These are phyloP conservation scores for Penicillium ochrochloron DNA, from an alignment of 495 filamentous ascomycete genomes.

Conservation along the genomic window DNA sequence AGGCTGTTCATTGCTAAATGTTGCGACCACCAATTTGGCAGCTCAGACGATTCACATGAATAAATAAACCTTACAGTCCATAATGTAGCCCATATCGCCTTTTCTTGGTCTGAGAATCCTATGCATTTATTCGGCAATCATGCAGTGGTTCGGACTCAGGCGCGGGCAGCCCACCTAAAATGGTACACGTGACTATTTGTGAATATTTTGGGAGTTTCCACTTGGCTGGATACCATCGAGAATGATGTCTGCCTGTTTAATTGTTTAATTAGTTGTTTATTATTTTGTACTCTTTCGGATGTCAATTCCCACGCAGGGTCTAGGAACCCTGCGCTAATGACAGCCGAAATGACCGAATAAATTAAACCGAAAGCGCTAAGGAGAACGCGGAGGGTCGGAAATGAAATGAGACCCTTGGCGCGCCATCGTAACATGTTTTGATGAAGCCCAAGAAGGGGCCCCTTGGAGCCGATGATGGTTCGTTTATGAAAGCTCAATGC, in stretches of 20 bases:
- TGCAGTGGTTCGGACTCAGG: no score
- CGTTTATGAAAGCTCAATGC: not conserved
- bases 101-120: no score
- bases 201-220: not conserved
- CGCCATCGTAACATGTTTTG: conserved; percentile 5
- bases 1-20: not conserved
- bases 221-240: no score
- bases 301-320: not conserved
- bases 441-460: not conserved
- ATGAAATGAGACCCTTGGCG: conserved; percentile 32
- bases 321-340: conserved; percentile 9
- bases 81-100: no score
- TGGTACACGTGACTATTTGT: no score
- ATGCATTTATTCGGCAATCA: no score
- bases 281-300: not conserved
- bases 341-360: conserved; percentile 15
- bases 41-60: no score
- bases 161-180: no score
- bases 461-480: not conserved
- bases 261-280: not conserved
- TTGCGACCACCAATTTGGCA: not conserved
- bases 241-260: not conserved
- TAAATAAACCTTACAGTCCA: no score
- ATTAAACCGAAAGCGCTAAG: conserved; percentile 27
- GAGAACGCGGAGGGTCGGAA: conserved; percentile 27